Evolutionary conservation across 2,329 filamentous ascomycete species (phyloP).

Genomic region (Penicillium sp.): DNA sequence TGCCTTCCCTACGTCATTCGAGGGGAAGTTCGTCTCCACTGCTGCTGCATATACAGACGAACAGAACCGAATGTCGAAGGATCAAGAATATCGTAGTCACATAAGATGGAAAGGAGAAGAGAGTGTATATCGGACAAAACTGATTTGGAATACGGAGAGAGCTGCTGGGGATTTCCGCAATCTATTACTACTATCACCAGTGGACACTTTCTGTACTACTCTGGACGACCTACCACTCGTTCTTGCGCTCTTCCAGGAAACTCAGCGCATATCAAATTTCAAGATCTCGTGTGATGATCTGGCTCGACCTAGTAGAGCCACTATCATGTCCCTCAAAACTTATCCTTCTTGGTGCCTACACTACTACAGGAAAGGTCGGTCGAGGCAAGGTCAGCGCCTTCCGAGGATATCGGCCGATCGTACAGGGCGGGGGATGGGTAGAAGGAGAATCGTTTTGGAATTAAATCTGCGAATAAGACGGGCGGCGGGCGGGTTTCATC

Average conservation of each 20-base stretch:
- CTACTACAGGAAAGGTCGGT: constrained; percentile 24
- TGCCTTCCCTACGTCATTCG: constrained; percentile 10
- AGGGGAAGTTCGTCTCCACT: neutral
- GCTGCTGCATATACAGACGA: neutral
- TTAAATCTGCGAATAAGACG: constrained; percentile 34
- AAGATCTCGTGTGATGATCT: neutral
- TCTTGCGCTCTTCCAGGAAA: neutral
- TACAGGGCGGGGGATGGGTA: constrained; percentile 24
- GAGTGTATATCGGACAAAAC: neutral
- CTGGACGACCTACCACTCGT: neutral
- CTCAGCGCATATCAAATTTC: neutral
- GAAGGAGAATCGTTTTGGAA: constrained; percentile 28
- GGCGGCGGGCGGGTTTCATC: constrained; percentile 31
- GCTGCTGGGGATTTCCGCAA: no score
- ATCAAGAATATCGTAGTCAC: neutral
- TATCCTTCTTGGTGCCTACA: neutral
- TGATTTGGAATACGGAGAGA: no score
- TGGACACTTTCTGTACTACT: neutral
- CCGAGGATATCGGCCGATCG: constrained; percentile 27
- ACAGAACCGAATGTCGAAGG: neutral
- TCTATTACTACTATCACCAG: neutral
- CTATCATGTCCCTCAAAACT: neutral
- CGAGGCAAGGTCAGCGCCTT: constrained; percentile 11
- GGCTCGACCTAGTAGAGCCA: neutral
- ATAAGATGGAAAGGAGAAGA: neutral